Base-by-base conservation (phyloP, 108 stramenopile species). In the Mediolabrus comicus region DNA sequence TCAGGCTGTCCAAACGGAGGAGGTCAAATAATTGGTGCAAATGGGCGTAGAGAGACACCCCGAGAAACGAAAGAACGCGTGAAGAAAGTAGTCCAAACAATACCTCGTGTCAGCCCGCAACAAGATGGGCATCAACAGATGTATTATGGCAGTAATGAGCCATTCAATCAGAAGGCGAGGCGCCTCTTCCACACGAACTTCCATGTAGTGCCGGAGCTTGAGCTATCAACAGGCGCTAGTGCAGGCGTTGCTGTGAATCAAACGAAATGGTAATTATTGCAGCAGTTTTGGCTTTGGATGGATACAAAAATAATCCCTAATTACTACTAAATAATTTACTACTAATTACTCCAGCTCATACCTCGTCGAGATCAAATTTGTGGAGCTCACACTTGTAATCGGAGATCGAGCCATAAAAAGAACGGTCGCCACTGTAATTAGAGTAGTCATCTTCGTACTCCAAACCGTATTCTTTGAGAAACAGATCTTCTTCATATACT, bases 1-100 rank as follows among this genome's bases (percentile, higher is more conserved):
- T 83, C 86, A 25, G 98, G 98, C 26, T 98, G 98, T 70, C 72
- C 91, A 35, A 99, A 99, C 76, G 98, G 98, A 38, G 98, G 98
- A 33, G 98, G 98, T 43, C 94, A 95, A 67, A 71, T 90, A 25
- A 58, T 64, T 2, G 67, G 65, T n/a, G 67, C 60, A 0, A 64
- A 62, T 56, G 72, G 71, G 22, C 65, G 67, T 35, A 74, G 86
- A 49, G 94, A 95, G 77, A 89, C 86, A n/a, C 91, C 94, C 1
- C 75, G 84, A 2, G 88, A 95, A 62, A 95, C 89, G 22, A 77
- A 83, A 34, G 55, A 79, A 55, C 87, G 94, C 4, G 83, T 92
- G 39, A 60, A 34, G 53, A 66, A 77, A 38, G 82, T 78, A 10
- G 61, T 67, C 26, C 63, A 55, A 31, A 13, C 39, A 11, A 57